Percentiles rank a stretch among this genome's conserved stretches.
Evolutionary conservation across 163 green algal species (phyloP).

Genomic region (Scenedesmus sp.): DNA sequence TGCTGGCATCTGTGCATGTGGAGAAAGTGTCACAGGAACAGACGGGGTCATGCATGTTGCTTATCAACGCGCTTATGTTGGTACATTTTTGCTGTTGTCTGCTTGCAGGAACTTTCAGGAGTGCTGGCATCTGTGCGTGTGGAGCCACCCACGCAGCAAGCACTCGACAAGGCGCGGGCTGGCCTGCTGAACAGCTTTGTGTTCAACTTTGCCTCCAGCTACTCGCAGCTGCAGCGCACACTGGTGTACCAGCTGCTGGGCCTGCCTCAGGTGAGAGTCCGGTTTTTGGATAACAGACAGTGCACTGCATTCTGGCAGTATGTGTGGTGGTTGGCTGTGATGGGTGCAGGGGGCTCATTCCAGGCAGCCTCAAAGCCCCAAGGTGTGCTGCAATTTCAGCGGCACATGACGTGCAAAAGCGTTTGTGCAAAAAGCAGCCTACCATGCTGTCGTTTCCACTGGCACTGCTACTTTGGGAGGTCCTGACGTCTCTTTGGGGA

Average conservation of each 20-base stretch:
- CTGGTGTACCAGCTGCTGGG: slow-evolving; percentile 86
- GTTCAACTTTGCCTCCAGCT: slow-evolving; percentile 88
- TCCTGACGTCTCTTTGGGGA: too few relatives aligned
- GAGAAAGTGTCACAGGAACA: too few relatives aligned
- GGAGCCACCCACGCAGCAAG: slow-evolving; percentile 35
- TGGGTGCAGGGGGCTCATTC: too few relatives aligned
- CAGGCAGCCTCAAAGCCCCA: too few relatives aligned
- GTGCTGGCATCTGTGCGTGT: slow-evolving; percentile 57
- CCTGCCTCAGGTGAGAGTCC: slow-evolving; percentile 66
- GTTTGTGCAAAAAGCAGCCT: not conserved
- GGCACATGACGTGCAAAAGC: not conserved
- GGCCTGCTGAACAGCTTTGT: slow-evolving; percentile 74
- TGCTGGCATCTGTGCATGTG: too few relatives aligned
- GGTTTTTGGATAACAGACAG: not conserved
- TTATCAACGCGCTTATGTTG: not conserved
- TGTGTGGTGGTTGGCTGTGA: not conserved
- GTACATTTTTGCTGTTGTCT: not conserved
- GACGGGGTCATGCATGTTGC: too few relatives aligned
- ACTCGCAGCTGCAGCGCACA: slow-evolving; percentile 78
- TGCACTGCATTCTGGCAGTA: not conserved
- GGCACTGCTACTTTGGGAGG: too few relatives aligned
- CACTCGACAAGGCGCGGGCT: slow-evolving; percentile 72
- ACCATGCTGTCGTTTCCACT: too few relatives aligned
- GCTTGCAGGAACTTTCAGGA: slow-evolving; percentile 57
- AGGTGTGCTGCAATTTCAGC: too few relatives aligned